phyloP scores from a whole-genome alignment of 768 basidiomycete genomes.

The Udeniomyces megalosporus region DNA sequence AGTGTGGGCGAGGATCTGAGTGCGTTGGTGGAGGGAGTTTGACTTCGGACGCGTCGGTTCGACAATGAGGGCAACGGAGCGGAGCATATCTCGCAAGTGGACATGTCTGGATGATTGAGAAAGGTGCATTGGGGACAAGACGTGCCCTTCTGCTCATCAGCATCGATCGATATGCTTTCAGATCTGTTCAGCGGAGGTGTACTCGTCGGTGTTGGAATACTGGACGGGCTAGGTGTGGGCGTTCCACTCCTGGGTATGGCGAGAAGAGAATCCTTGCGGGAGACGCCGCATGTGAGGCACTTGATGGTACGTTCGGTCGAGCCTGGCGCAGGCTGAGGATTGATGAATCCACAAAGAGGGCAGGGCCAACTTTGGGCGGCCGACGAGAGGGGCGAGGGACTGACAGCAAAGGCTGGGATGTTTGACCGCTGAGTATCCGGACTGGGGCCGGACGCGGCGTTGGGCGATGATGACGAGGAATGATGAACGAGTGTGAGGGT shows the following conservation, averaged over 20 bases:
- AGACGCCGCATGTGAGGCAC: conserved; percentile 15
- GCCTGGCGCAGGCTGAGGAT: conserved; percentile 6
- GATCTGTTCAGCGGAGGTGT: conserved; percentile 17
- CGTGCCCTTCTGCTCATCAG: conserved; percentile 30
- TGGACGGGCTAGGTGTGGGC: conserved; percentile 22
- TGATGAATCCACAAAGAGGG: conserved; percentile 11
- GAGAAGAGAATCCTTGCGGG: conserved; percentile 12
- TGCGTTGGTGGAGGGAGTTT: conserved; percentile 17
- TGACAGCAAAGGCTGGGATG: too few relatives aligned
- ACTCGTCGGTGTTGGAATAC: conserved; percentile 14
- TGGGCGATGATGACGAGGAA: conserved; percentile 2
- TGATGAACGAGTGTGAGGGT: conserved; percentile 44
- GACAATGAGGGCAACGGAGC: conserved; percentile 42
- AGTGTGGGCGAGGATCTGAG: not conserved
- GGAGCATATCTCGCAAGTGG: conserved; percentile 69
- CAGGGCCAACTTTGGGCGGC: conserved; percentile 1
- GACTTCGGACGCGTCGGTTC: conserved; percentile 15
- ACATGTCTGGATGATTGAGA: conserved; percentile 61
- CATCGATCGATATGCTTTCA: too few relatives aligned
- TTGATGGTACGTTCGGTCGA: conserved; percentile 3
- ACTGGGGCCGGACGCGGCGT: not conserved
- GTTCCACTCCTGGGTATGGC: conserved; percentile 27
- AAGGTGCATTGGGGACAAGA: conserved; percentile 83
- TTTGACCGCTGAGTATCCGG: too few relatives aligned
- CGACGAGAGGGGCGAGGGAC: not conserved